Base-by-base conservation (phyloP, 768 basidiomycete genomes). In the Lactifluus subvellereus region DNA sequence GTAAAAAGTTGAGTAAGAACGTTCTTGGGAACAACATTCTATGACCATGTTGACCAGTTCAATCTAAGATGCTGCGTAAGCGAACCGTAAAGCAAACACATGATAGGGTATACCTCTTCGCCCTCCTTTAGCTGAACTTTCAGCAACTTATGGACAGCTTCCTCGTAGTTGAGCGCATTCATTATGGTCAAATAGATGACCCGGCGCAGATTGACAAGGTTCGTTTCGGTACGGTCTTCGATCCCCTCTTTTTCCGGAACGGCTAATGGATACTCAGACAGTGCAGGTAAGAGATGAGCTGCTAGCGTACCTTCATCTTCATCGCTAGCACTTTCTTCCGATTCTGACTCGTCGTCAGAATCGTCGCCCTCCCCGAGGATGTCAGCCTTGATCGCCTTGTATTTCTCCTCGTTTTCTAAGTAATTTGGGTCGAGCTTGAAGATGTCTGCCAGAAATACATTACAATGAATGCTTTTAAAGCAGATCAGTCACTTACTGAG, bases 1-100 rank as follows among this genome's bases (percentile, higher is more conserved):
- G 71, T 95, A 99, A 80, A 97, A 98, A n/a, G 82, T 90, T 2
- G 91, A 93, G 74, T 98, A 99, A 1, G 96, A 94, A 14, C 97
- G 89, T 74, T 98, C 97, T 78, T 99, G 97, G 2, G 97, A 98
- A 74, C 97, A 98, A 89, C 97, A 99, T 71, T 98, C 96, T 74
- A 99, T 91, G 66, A 99, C 84, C 97, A 99, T 99, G 80, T 98
- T 98, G 73, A 91, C 85, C 61, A 99, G 76, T 73, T 98, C 96
- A 69, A 93, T 89, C 93, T 97, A 70, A 3, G 40, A n/a, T 40
- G 51, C n/a, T 11, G 64, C 27, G 16, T 60, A 4, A 52, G 30
- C 54, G 45, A 60, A 37, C 9, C 5, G 20, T 20, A 57, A 49
- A 57, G 20, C 55, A 33, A 32, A 37, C 30, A 42, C 4, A 16